Evolutionary conservation across 169 alveolate genomes (phyloP), one percentile per base, ranked within the genome.

Genomic region (Babesia ovata): DNA sequence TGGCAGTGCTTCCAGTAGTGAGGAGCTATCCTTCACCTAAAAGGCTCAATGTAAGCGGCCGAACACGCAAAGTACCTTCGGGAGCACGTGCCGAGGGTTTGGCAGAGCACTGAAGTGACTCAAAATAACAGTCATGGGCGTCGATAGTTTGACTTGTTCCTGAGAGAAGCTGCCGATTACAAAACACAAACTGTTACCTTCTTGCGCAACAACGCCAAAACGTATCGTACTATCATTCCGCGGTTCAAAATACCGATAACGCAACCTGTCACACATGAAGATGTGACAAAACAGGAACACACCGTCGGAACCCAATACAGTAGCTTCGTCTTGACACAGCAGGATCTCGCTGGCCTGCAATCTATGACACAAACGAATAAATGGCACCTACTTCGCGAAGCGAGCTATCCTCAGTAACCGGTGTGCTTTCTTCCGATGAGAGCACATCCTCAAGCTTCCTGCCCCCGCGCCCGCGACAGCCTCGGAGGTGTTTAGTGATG

Each of bases 401-500:
- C 10, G 83, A 60, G 21, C 45, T n/a, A 13, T 60, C 45, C 19
- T 49, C 33, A 9, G 76, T 16, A 54, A 81, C 75, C 21, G 62
- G 19, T 24, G 22, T 24, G n/a, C 29, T 24, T 22, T 81, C 78
- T 24, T 0, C 14, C 12, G 46, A 44, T 0, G 75, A 33, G 22
- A 12, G 26, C n/a, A 81, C 22, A 42, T 50, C 24, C 26, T 45
- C 76, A 45, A 81, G n/a, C 45, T 44, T 56, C 29, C n/a, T n/a
- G 0, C 36, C 83, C 12, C 63, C 28, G 52, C 45, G 60, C 2
- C 16, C 24, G n/a, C 49, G 29, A 28, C 62, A 59, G 21, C 84
- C 88, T 1, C 84, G 53, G 14, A 81, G 42, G 39, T 81, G 69
- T 56, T 72, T 81, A 9, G 69, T 33, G n/a, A 81, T 71, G 66